Percentiles rank a stretch among this genome's conserved stretches.
Conservation (phyloP, 2,329 filamentous ascomycete genomes). For the Teratosphaeria destructans region DNA sequence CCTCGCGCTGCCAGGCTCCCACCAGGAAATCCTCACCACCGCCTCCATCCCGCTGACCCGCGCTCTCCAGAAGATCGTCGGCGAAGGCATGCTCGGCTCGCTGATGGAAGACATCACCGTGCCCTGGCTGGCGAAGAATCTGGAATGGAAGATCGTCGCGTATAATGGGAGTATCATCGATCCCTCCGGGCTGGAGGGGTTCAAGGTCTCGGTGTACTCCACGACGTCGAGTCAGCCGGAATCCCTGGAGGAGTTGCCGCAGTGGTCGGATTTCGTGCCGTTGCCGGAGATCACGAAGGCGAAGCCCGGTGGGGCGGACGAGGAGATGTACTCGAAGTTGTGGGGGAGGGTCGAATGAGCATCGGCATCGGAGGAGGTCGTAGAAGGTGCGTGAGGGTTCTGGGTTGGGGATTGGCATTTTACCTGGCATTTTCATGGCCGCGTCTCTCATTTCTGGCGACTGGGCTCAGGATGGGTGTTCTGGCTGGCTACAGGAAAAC, state of each 20-base stretch:
- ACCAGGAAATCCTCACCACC: slow-evolving; percentile 20
- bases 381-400: neutral
- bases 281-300: slow-evolving; percentile 16
- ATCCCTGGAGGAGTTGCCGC: slow-evolving; percentile 10
- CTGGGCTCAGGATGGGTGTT: no score
- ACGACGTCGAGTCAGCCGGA: slow-evolving; percentile 20
- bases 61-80: slow-evolving; percentile 27
- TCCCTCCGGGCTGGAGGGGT: slow-evolving; percentile 24
- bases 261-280: slow-evolving; percentile 15
- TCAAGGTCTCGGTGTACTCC: slow-evolving; percentile 31
- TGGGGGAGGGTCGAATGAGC: neutral
- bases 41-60: slow-evolving; percentile 38
- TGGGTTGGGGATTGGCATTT: neutral
- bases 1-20: slow-evolving; percentile 20
- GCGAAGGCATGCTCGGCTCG: slow-evolving; percentile 19
- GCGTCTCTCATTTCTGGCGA: neutral
- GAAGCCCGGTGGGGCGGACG: slow-evolving; percentile 14
- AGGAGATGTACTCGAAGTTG: neutral
- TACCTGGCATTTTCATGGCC: neutral
- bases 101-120: slow-evolving; percentile 19
- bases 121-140: slow-evolving; percentile 22
- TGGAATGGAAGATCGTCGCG: slow-evolving; percentile 25
- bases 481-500: no score
- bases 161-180: slow-evolving; percentile 22
- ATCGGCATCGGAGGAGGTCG: neutral